These are phyloP conservation scores for Magnusiomyces tetraspermus DNA, from an alignment of 1,139 yeast genomes.

Conservation along the genomic window DNA sequence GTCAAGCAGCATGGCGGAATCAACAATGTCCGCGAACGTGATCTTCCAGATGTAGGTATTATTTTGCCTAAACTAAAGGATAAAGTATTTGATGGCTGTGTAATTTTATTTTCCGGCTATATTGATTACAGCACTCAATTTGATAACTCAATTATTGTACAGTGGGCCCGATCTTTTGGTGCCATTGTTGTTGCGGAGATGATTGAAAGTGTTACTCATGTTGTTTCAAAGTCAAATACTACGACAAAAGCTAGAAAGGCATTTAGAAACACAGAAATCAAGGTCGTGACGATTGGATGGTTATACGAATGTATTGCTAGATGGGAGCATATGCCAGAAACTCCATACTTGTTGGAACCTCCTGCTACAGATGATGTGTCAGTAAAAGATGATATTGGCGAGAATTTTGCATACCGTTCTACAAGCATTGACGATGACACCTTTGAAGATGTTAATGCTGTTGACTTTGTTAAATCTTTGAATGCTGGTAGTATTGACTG, in stretches of 20 bases:
- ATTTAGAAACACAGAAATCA: constrained; percentile 37
- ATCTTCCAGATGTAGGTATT: constrained; percentile 29
- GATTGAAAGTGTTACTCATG: constrained; percentile 72
- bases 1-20: constrained; percentile 9
- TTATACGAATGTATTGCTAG: constrained; percentile 70
- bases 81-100: constrained; percentile 56
- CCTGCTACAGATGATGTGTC: constrained; percentile 21
- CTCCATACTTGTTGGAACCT: constrained; percentile 46
- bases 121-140: constrained; percentile 69
- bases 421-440: constrained; percentile 15
- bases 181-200: constrained; percentile 74
- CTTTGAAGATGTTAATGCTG: constrained; percentile 30
- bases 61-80: constrained; percentile 68
- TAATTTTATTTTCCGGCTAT: constrained; percentile 75
- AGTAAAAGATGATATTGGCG: not conserved
- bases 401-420: not conserved
- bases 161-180: constrained; percentile 90
- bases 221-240: constrained; percentile 67
- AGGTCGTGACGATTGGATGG: constrained; percentile 91
- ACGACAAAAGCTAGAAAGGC: constrained; percentile 73
- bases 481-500: constrained; percentile 32
- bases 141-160: constrained; percentile 65
- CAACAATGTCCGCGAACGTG: constrained; percentile 9
- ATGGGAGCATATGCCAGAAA: constrained; percentile 67
- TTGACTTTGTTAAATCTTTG: constrained; percentile 27